Percentiles rank a stretch among this genome's conserved stretches.
These are phyloP conservation scores for Blastomyces parvus DNA, from an alignment of 2,329 filamentous ascomycete species.

Conservation along the genomic window DNA sequence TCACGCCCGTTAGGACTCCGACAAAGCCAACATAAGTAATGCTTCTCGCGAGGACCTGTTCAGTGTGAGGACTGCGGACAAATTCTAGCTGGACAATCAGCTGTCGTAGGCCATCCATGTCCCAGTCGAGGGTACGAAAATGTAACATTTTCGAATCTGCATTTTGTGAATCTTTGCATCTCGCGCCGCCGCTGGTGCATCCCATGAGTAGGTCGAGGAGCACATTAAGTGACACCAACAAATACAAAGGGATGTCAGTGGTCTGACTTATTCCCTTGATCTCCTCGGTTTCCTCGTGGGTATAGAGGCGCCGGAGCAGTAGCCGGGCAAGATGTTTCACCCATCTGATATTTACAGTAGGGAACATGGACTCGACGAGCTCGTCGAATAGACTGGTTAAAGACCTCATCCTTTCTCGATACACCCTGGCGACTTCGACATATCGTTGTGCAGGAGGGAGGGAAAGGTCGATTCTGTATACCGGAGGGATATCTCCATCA, in stretches of 20 bases:
- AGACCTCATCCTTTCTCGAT: conserved; percentile 35
- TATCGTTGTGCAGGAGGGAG: conserved; percentile 46
- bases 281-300: conserved; percentile 51
- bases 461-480: conserved; percentile 46
- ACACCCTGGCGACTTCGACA: conserved; percentile 38
- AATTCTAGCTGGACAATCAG: conserved; percentile 47
- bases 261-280: conserved; percentile 47
- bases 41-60: conserved; percentile 36
- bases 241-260: conserved; percentile 47
- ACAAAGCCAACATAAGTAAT: conserved; percentile 45
- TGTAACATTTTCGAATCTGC: conserved; percentile 26
- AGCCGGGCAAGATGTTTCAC: conserved; percentile 36
- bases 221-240: conserved; percentile 54
- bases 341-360: conserved; percentile 20
- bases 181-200: conserved; percentile 50
- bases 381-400: conserved; percentile 45
- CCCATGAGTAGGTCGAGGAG: conserved; percentile 55
- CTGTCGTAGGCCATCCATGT: conserved; percentile 43
- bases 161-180: conserved; percentile 13
- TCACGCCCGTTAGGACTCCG: conserved; percentile 42
- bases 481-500: conserved; percentile 23
- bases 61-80: conserved; percentile 26
- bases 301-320: conserved; percentile 43
- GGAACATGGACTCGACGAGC: conserved; percentile 32
- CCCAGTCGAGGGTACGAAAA: conserved; percentile 45